Conservation (phyloP, 768 basidiomycete genomes). For the Suillus variegatus region DNA sequence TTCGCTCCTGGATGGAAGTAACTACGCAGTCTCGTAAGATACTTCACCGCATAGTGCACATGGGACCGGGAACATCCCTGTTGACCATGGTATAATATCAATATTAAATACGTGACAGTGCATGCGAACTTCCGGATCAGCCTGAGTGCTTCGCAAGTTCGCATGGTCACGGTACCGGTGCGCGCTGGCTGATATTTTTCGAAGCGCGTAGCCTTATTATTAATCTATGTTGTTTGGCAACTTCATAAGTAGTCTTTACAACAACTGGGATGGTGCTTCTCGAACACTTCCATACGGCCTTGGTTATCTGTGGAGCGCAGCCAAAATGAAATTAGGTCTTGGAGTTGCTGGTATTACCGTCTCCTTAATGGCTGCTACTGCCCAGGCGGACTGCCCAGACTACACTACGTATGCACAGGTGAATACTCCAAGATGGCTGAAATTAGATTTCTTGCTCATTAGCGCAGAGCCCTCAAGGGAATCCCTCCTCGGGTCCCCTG, state of each 20-base stretch:
- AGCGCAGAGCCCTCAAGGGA: constrained; percentile 57
- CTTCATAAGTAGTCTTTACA: constrained; percentile 13
- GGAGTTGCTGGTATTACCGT: constrained; percentile 22
- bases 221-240: constrained; percentile 10
- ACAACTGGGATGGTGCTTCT: constrained; percentile 10
- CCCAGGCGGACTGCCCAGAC: constrained; percentile 52
- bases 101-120: too few relatives aligned
- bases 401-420: constrained; percentile 63
- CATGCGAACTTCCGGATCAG: too few relatives aligned
- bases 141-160: background rate
- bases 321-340: constrained; percentile 23
- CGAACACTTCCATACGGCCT: constrained; percentile 3
- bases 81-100: too few relatives aligned
- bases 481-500: constrained; percentile 59
- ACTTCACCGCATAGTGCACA: background rate
- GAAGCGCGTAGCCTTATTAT: background rate
- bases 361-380: constrained; percentile 24
- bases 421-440: constrained; percentile 7
- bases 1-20: background rate
- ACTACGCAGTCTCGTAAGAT: background rate
- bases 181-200: background rate
- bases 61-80: background rate
- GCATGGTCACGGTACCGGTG: background rate
- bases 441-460: background rate
- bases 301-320: constrained; percentile 13